Conservation (phyloP, 371 early-diverging fungal species). For the Mucor sp. region DNA sequence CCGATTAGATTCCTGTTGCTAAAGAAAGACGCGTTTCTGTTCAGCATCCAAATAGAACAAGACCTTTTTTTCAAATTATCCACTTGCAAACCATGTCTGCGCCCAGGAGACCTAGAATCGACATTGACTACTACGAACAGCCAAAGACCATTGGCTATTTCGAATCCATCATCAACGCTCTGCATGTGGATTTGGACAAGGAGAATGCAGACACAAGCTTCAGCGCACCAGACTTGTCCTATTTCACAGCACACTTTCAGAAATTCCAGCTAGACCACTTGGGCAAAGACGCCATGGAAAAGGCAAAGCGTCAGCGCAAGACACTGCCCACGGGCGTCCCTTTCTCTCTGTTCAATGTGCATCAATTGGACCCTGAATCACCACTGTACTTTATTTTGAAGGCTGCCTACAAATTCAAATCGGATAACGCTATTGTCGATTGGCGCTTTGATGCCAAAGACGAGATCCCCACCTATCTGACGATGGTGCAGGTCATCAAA, state of each 20-base stretch:
- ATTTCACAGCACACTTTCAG: slow-evolving; percentile 57
- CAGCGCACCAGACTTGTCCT: slow-evolving; percentile 59
- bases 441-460: slow-evolving; percentile 61
- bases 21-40: slow-evolving; percentile 3
- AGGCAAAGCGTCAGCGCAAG: slow-evolving; percentile 16
- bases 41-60: background rate
- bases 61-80: background rate
- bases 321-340: slow-evolving; percentile 50
- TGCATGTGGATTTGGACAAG: slow-evolving; percentile 50
- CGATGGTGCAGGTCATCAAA: slow-evolving; percentile 47
- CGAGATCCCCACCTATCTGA: slow-evolving; percentile 38
- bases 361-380: slow-evolving; percentile 30
- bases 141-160: slow-evolving; percentile 55
- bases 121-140: slow-evolving; percentile 51
- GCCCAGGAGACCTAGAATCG: slow-evolving; percentile 36
- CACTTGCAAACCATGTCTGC: slow-evolving; percentile 14
- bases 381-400: slow-evolving; percentile 53
- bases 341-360: slow-evolving; percentile 49
- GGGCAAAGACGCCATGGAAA: slow-evolving; percentile 31
- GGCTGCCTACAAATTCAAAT: slow-evolving; percentile 58
- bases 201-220: slow-evolving; percentile 41
- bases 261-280: slow-evolving; percentile 65
- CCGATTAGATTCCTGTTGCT: background rate
- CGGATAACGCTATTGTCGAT: slow-evolving; percentile 43
- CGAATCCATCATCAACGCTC: slow-evolving; percentile 44